Conservation (phyloP, 768 basidiomycete genomes). For the Hemileccinum rubropunctum region DNA sequence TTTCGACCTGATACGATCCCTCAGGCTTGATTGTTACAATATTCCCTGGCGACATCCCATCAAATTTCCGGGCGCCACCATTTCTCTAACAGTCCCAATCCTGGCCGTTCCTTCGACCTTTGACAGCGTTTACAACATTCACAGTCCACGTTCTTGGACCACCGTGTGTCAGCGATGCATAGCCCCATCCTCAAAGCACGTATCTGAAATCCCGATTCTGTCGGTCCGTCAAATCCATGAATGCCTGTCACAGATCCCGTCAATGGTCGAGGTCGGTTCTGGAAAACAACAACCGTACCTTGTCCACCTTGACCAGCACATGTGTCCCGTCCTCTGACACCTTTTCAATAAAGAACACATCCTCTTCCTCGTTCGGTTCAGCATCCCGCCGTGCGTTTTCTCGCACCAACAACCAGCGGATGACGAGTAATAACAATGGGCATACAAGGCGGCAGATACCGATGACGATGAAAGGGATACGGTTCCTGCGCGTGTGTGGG, state of each 20-base stretch:
- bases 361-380: slow-evolving; percentile 55
- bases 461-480: slow-evolving; percentile 76
- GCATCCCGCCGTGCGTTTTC: slow-evolving; percentile 67
- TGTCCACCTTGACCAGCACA: slow-evolving; percentile 59
- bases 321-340: slow-evolving; percentile 48
- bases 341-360: slow-evolving; percentile 60
- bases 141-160: too few relatives aligned
- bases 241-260: slow-evolving; percentile 45
- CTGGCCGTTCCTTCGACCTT: too few relatives aligned
- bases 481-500: slow-evolving; percentile 44
- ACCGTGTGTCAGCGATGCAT: too few relatives aligned
- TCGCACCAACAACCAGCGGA: slow-evolving; percentile 50
- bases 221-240: slow-evolving; percentile 68
- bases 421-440: slow-evolving; percentile 44
- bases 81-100: too few relatives aligned
- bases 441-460: slow-evolving; percentile 58
- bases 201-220: slow-evolving; percentile 76
- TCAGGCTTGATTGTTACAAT: too few relatives aligned
- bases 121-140: too few relatives aligned
- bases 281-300: slow-evolving; percentile 39
- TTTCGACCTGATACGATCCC: too few relatives aligned
- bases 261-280: not conserved
- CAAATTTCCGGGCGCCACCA: too few relatives aligned
- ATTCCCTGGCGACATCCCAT: too few relatives aligned
- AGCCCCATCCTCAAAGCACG: slow-evolving; percentile 47